A percentile compares a stretch with the other conserved stretches of the same genome.
phyloP scores from a whole-genome alignment of 805 yeast species.

The Sugiyamaella qingdaonensis region DNA sequence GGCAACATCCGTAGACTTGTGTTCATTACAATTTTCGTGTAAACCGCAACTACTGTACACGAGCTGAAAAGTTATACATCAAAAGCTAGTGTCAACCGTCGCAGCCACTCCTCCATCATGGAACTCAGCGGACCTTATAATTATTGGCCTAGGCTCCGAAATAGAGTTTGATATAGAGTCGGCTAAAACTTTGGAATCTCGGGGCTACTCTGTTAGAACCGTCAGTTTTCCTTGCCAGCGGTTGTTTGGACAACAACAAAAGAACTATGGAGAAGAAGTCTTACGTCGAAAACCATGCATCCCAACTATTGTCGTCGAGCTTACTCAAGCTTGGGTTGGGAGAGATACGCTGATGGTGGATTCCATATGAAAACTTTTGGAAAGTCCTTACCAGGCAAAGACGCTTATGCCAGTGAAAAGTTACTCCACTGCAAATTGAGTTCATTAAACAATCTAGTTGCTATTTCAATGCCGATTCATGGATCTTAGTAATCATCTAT shows the following conservation, averaged over 20 bases:
- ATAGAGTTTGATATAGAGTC: background rate
- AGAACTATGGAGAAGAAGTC: background rate
- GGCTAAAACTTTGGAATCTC: background rate
- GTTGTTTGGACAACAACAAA: background rate
- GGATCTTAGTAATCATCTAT: too few relatives aligned
- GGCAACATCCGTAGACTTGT: too few relatives aligned
- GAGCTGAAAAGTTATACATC: too few relatives aligned
- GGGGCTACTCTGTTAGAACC: background rate
- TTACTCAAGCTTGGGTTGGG: background rate
- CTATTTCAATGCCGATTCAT: too few relatives aligned
- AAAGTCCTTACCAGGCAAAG: conserved; percentile 5
- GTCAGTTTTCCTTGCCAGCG: background rate
- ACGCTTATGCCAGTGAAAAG: too few relatives aligned
- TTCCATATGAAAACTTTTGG: conserved; percentile 6
- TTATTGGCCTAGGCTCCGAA: background rate
- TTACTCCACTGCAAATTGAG: too few relatives aligned
- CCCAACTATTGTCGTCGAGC: background rate
- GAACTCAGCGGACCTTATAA: too few relatives aligned
- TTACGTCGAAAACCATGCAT: background rate
- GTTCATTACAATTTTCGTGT: too few relatives aligned
- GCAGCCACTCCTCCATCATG: too few relatives aligned
- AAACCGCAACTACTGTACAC: too few relatives aligned
- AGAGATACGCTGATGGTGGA: conserved; percentile 2
- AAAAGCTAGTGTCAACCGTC: too few relatives aligned
- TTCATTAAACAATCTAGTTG: too few relatives aligned